Conservation (phyloP, 768 basidiomycete species). For the Chlorophyllum brunneum region DNA sequence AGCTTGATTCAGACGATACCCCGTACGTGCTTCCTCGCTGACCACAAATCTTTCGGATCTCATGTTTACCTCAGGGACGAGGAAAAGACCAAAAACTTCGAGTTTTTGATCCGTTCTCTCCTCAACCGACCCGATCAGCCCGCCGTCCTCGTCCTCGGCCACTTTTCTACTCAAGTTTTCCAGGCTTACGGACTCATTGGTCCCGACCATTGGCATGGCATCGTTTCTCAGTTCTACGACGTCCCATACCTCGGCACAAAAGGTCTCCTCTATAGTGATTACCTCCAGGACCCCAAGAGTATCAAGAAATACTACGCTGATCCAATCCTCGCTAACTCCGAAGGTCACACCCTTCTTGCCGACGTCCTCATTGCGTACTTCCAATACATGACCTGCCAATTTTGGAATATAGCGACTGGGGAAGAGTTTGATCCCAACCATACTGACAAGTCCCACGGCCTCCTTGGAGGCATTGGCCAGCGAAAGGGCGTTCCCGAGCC, state of each 20-base stretch:
- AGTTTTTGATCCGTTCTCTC: conserved; percentile 88
- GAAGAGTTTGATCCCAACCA: conserved; percentile 52
- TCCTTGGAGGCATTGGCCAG: conserved; percentile 84
- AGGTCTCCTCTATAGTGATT: conserved; percentile 75
- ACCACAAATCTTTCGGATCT: conserved; percentile 1
- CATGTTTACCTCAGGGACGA: conserved; percentile 45
- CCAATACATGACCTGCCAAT: conserved; percentile 82
- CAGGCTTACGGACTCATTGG: conserved; percentile 79
- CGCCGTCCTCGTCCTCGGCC: conserved; percentile 91
- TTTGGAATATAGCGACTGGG: conserved; percentile 76
- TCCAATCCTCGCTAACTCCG: conserved; percentile 71
- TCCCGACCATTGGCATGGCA: conserved; percentile 84
- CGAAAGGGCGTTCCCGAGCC: conserved; percentile 72
- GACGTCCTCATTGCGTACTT: conserved; percentile 92
- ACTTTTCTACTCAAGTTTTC: conserved; percentile 88
- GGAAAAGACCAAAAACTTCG: conserved; percentile 78
- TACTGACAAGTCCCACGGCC: conserved; percentile 41
- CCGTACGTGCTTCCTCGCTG: conserved; percentile 49
- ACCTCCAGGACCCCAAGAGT: conserved; percentile 68
- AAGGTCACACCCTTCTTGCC: conserved; percentile 83
- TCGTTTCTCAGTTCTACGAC: conserved; percentile 97
- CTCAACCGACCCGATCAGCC: conserved; percentile 88
- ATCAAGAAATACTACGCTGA: conserved; percentile 75
- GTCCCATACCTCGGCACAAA: conserved; percentile 90
- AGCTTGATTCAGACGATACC: conserved; percentile 89